Evolutionary conservation across 2,329 filamentous ascomycete genomes (phyloP), one percentile per base, ranked within the genome.

Genomic region (Cladophialophora carrionii): DNA sequence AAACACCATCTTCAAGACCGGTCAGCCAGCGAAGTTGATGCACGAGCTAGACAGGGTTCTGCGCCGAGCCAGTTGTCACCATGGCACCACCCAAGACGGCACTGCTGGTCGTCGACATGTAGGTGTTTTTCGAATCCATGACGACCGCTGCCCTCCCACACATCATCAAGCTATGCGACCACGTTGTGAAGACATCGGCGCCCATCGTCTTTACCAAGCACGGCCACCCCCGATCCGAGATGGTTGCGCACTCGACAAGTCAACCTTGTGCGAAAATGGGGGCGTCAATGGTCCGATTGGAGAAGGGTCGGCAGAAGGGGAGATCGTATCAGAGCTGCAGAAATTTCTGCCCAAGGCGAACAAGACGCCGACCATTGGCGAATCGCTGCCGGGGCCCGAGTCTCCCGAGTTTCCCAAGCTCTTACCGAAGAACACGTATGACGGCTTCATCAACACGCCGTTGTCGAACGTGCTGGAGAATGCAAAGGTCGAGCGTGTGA

Each of bases 61-160:
- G 17, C 48, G 48, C 20, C 48, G 22, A 5, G 22, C 24, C 20
- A 24, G 48, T 26, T 17, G 20, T 26, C 22, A 8, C 22, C 48
- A 51, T 51, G 48, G 20, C 48, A 22, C 37, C 37, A 51, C 48
- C 48, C 48, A 72, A 73, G 43, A 76, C 77, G 7, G 78, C 76
- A 8, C 73, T 80, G 29, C 74, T 80, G 2, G 72, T 79, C 9
- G 71, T 80, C 63, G 78, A 79, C 71, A 79, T 80, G 77, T 78
- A 80, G 70, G 70, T 72, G 55, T 64, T 71, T 68, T 80, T 80
- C 69, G 61, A 71, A 24, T 60, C 71, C 12, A 78, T 79, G 77
- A 74, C 72, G 32, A 70, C 59, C 9, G 61, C 68, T 17, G 72
- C 74, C 4, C 72, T 79, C 1, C 75, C 76, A 10, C 76, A 78